These are phyloP conservation scores for Dentipellis sp. DNA, from an alignment of 768 basidiomycete genomes.

Conservation along the genomic window DNA sequence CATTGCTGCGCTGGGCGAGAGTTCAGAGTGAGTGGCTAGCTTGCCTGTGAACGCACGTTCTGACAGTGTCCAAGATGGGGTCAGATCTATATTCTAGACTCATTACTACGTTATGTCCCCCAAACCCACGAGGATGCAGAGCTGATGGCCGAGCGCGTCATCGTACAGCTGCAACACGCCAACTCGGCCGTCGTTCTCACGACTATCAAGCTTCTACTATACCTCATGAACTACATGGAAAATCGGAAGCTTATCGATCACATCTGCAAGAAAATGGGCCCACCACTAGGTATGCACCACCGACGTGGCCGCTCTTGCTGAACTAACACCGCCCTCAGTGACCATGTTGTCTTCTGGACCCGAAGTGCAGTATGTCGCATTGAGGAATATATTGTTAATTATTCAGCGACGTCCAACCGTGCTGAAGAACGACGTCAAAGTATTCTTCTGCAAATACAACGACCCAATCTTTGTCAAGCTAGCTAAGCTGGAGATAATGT, in stretches of 20 bases:
- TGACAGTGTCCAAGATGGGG: conserved; percentile 71
- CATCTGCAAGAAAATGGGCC: conserved; percentile 97
- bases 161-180: conserved; percentile 91
- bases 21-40: conserved; percentile 76
- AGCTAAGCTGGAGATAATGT: conserved; percentile 98
- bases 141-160: conserved; percentile 90
- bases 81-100: conserved; percentile 96
- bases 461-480: conserved; percentile 99
- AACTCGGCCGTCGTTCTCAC: conserved; percentile 99
- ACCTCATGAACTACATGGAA: conserved; percentile 99
- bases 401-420: conserved; percentile 91
- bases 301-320: background rate
- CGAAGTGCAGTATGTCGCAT: conserved; percentile 96
- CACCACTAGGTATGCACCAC: conserved; percentile 67
- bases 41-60: background rate
- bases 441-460: conserved; percentile 99
- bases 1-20: conserved; percentile 85
- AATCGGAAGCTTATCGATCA: conserved; percentile 76
- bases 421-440: conserved; percentile 94
- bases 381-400: conserved; percentile 94
- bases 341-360: conserved; percentile 93
- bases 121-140: conserved; percentile 83
- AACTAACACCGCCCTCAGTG: conserved; percentile 38
- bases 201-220: conserved; percentile 92
- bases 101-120: conserved; percentile 89